Evolutionary conservation across 257 asterid species (phyloP), one percentile per base, ranked within the genome.

Genomic region (Leptodermis oblonga): DNA sequence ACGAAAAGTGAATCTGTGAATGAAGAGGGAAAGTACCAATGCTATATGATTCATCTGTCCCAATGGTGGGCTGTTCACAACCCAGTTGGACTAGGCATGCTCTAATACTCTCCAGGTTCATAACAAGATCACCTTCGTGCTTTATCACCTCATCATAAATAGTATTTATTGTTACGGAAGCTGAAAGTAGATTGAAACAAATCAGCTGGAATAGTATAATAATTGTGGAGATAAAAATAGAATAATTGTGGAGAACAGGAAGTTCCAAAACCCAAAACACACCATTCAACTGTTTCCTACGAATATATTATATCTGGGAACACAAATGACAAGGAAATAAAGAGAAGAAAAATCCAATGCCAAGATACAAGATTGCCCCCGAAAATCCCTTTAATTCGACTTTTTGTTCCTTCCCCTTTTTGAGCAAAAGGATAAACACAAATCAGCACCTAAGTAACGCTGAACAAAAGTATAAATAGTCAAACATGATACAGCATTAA

Each of bases 81-180:
- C 88, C 95, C 76, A 93, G 90, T 74, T 87, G 91, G 12, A 68
- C 83, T 33, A 93, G 95, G 53, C 86, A 75, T 76, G 75, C 77
- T 82, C 81, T 66, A 65, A 86, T 75, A 65, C 88, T 90, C 12
- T 90, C 96, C 43, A 81, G 73, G 73, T 88, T 83, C 87, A 88
- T 76, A 68, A 85, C 82, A 75, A 84, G 77, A 77, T 92, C 96
- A 46, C 76, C 83, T 55, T 87, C 88, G 41, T 80, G 86, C 79
- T 88, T 88, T 64, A 87, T 93, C 73, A 90, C 90, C 81, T 87
- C 96, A 60, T 83, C 86, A 67, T 83, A 86, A 72, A 93, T 86
- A 68, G 79, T 86, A 81, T 86, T 79, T 67, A 85, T 70, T 48
- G 95, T 81, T 51, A 88, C 74, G 34, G 80, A 69, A 60, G 81